Conservation (phyloP, 345 rosid genomes). For the Lagerstroemia speciosa region DNA sequence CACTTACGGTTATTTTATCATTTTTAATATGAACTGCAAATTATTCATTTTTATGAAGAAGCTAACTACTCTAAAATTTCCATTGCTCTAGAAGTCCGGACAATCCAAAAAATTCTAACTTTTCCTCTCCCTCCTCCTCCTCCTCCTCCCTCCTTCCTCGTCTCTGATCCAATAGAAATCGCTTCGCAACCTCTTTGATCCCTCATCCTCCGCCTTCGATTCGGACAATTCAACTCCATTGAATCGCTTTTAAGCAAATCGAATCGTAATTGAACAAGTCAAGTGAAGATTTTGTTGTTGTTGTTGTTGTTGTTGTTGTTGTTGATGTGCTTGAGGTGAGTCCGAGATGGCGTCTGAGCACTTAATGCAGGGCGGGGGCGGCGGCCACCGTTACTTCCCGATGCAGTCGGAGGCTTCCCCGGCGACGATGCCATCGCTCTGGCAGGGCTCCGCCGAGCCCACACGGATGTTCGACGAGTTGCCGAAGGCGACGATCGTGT, state of each 20-base stretch:
- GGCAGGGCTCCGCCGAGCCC: slow-evolving; percentile 40
- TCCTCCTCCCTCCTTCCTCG: not conserved
- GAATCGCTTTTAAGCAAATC: not conserved
- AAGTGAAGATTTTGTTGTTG: not conserved
- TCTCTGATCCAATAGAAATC: not conserved
- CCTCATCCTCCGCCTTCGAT: not conserved
- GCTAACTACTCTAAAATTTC: too few species aligned
- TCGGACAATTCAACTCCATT: not conserved
- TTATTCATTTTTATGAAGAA: too few species aligned
- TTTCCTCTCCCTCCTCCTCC: not conserved
- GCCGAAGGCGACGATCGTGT: slow-evolving; percentile 62
- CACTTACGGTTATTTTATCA: too few species aligned
- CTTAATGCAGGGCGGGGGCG: slow-evolving; percentile 44
- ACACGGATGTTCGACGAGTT: slow-evolving; percentile 78
- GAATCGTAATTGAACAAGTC: not conserved
- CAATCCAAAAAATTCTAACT: not conserved
- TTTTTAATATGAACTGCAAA: too few species aligned
- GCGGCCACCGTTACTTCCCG: slow-evolving; percentile 57
- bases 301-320: not conserved
- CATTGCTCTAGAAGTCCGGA: too few species aligned
- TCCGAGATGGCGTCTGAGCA: slow-evolving; percentile 61
- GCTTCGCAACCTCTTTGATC: not conserved
- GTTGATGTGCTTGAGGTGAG: not conserved
- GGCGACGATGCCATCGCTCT: slow-evolving; percentile 44
- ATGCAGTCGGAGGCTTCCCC: slow-evolving; percentile 62